A percentile compares a stretch with the other conserved stretches of the same genome.
These are phyloP conservation scores for Claviceps sp. DNA, from an alignment of 2,329 filamentous ascomycete species.

Conservation along the genomic window DNA sequence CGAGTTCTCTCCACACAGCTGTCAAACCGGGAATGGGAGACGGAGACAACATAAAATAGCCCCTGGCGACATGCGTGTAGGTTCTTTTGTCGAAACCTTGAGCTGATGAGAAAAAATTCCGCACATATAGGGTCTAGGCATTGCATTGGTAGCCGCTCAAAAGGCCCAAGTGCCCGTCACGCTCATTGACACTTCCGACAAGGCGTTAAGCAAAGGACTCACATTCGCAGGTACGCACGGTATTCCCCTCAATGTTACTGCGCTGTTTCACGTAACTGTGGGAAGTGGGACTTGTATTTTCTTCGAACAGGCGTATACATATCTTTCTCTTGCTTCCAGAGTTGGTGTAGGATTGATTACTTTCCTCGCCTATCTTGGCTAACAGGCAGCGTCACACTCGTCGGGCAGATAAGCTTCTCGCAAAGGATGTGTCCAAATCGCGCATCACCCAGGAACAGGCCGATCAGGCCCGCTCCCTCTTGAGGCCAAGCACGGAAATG, in stretches of 20 bases:
- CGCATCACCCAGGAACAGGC: constrained; percentile 74
- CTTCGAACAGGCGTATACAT: not conserved
- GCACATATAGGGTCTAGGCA: constrained; percentile 64
- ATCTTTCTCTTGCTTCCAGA: not conserved
- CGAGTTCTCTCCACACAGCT: constrained; percentile 14
- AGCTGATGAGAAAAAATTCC: not conserved
- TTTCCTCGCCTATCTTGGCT: not conserved
- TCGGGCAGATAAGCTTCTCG: constrained; percentile 69
- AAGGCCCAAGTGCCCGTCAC: constrained; percentile 74
- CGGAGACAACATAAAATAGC: not conserved
- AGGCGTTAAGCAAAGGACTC: constrained; percentile 76
- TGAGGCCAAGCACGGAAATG: constrained; percentile 59
- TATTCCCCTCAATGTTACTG: not conserved
- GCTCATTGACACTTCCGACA: constrained; percentile 71
- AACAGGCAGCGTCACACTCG: not conserved
- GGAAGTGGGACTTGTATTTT: not conserved
- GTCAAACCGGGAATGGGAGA: constrained; percentile 1
- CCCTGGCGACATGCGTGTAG: not conserved
- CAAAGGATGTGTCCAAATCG: constrained; percentile 83
- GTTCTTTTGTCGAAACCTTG: not conserved
- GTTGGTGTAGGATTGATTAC: not conserved
- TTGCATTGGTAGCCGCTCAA: constrained; percentile 84
- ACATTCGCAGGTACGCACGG: constrained; percentile 60
- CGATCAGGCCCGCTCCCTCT: constrained; percentile 53
- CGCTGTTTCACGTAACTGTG: not conserved